Base-by-base conservation (phyloP, 306 rosid species). In the Glycine latifolia region DNA sequence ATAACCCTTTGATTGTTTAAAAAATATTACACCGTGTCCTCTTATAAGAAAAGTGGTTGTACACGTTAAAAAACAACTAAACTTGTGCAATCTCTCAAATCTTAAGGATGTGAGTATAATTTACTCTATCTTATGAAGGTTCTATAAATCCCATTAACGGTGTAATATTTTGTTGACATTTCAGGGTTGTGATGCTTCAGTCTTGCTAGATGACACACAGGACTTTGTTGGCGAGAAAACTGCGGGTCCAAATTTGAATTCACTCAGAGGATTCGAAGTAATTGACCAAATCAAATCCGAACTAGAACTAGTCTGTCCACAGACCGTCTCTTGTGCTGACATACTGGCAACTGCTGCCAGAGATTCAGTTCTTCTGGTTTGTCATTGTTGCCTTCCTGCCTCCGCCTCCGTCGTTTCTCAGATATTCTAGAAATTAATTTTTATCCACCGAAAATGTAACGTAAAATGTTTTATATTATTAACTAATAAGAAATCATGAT, bases 121-220 rank as follows among this genome's bases (percentile, higher is more conserved):
- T 39, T 39, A 4, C 44, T 3, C 44, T 12, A 33, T 15, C 7
- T 8, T 26, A 47, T 8, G 0, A n/a, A 67, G 7, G 7, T 67
- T 67, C 10, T 11, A 54, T 2, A 3, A 13, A 39, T 46, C 5
- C 35, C 31, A 53, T 66, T 47, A 48, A 44, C 17, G 8, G 39
- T 56, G 3, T 10, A 13, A 44, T 4, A 26, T 44, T 16, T 26
- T 73, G 80, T 66, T 60, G 26, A 4, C 20, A 16, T 86, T 84
- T 61, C 83, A 95, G 97, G 96, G 99, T 0, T 91, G 98, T 79
- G 97, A 93, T 76, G 97, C 90, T 73, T 96, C 98, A 0, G 98
- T 93, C 13, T 79, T 96, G 75, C 75, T 96, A 49, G 99, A 93
- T 78, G 99, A 85, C 66, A 87, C 59, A 6, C 62, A 80, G 14